Evolutionary conservation across 768 basidiomycete genomes (phyloP), one percentile per base, ranked within the genome.

Genomic region (Pulveroboletus sp.): DNA sequence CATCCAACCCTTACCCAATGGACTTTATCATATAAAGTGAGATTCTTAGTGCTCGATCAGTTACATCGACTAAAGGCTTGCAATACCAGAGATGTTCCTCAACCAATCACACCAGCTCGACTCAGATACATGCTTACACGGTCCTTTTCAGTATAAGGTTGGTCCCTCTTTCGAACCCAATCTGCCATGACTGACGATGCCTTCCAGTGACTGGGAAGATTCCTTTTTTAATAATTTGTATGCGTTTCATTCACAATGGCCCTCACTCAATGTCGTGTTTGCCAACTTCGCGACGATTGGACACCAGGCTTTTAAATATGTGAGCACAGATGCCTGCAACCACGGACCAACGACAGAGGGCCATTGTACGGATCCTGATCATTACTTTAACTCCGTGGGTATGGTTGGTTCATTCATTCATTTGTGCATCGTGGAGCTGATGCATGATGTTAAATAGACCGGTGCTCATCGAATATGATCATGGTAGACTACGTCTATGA

Each of bases 101-200:
- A 52, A 65, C 17, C 78, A 79, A 50, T 62, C 63, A 1, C 65
- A 81, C 51, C 43, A 64, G 0, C 63, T 80, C 8, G 67, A 79
- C 51, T 71, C 78, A 0, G 59, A 65, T 2, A 75, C 75, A 79
- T 78, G 4, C 62, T 7, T 81, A 78, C 45, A 70, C 71, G 2
- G 56, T 77, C 9, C 81, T 81, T 58, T 79, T 80, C 50, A 79
- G 79, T 10, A 81, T 79, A 47, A 80, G 78, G 76, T 77, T 45
- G 44, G 74, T 16, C 13, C 16, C 12, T n/a, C 21, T 37, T 19
- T 27, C 6, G 34, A 43, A 4, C 25, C 7, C 36, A 19, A 36
- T 5, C 5, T 8, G 9, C 24, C 1, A 29, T 47, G 41, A 43
- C 50, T 59, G 33, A 59, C 43, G 3, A 23, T 10, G 5, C 27